Evolutionary conservation across 169 alveolate genomes (phyloP), one percentile per base, ranked within the genome.

Genomic region (Cryptosporidium bovis): DNA sequence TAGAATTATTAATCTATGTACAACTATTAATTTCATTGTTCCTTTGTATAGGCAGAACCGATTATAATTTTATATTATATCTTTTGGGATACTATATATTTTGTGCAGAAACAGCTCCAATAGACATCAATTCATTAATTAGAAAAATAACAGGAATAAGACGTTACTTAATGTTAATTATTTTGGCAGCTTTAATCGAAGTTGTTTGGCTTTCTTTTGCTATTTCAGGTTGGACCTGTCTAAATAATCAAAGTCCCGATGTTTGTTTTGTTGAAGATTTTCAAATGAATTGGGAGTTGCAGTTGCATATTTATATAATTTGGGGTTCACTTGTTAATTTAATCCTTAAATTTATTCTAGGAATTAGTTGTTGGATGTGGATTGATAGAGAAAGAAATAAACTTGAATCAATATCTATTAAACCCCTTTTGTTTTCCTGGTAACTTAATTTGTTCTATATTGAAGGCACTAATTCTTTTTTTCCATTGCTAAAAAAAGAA

Each of bases 211-310:
- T 77, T 24, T 77, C 87, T 15, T 77, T 77, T 40, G 87, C 87
- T 18, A 27, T 40, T 1, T 77, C 87, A 8, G 87, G 77, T 15
- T 77, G 87, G 87, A 12, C 64, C 0, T 77, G 87, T 77, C 71
- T 71, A 44, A 77, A 27, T 60, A 77, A 60, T 29, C 69, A 60
- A 62, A 60, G 65, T 24, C 87, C 64, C 20, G 87, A 77, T 18
- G 71, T 62, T 27, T 77, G 87, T 60, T 77, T 77, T 48, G 87
- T 77, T n/a, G 87, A 77, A 15, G 87, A 77, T 51, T 77, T 77
- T 62, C 87, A 77, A 33, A 77, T 77, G 87, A 77, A 77, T 77
- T 77, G 77, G 87, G 87, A 77, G 29, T 77, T 31, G 15, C 58
- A 62, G 62, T 44, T 77, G 40, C 87, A 77, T 48, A 65, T 58